Evolutionary conservation across 257 asterid species (phyloP), one percentile per base, ranked within the genome.

Genomic region (Capsicum baccatum): DNA sequence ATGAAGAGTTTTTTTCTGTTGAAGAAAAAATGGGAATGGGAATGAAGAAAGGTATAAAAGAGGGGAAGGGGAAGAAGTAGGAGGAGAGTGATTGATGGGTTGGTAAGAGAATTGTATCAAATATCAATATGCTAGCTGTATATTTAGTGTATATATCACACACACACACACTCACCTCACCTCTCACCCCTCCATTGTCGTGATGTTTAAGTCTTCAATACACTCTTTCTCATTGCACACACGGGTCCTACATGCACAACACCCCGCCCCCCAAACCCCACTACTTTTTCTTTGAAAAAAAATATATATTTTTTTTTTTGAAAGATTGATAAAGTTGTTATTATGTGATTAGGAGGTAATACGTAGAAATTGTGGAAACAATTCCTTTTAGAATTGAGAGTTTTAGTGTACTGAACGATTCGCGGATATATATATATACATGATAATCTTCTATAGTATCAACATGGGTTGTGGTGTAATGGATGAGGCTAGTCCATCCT

Each of bases 111-210:
- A 69, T 69, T 69, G 78, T 69, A 69, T 69, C 54, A 69, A 69
- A 15, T 26, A 26, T 26, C 33, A 26, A 26, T 26, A 26, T 69
- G 78, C 78, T 68, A 69, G 78, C 78, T 69, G 78, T 69, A 69
- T 71, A 71, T 44, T 71, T 71, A 71, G 54, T 69, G 54, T 39
- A 26, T 26, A 26, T 26, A 26, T 26, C 33, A 26, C 54, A 69
- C 26, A 26, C 26, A 26, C 26, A 26, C 54, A 39, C 70, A 26
- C 44, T 39, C 44, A 39, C 44, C 44, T 39, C 57, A 69, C 54
- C 70, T 5, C 57, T 42, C 57, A 44, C 37, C 58, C 79, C 17
- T 47, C 81, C 93, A 79, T 71, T 71, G 79, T 71, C 79, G 14
- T 71, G 37, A 71, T 71, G 79, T 44, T 71, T 47, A 71, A 71